Base-by-base conservation (phyloP, 352 stramenopile genomes). In the Globisporangium canariense region DNA sequence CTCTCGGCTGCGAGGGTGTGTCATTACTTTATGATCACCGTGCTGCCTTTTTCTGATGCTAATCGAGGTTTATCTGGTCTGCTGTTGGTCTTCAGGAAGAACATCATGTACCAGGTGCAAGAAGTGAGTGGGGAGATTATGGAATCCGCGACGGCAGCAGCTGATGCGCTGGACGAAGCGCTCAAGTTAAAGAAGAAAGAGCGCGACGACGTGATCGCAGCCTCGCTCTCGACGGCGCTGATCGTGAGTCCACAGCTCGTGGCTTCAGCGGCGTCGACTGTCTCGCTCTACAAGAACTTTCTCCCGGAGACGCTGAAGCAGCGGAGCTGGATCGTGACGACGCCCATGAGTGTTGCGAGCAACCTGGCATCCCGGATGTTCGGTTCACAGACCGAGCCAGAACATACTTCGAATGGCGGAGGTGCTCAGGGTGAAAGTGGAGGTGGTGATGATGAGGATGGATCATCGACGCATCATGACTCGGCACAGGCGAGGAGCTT, bases 91-190 rank as follows among this genome's bases (percentile, higher is more conserved):
- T 47, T 10, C 58, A 91, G 86, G 20, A 94, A 94, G 50, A 91
- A 88, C 34, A 66, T 94, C 28, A 56, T 86, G 58, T 94, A 92
- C 59, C 81, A 93, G 64, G 74, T 79, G 16, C 83, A 94, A 72
- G 75, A 88, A 7, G 76, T 94, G 14, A 80, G 74, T 41, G 73
- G 52, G 14, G 79, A 68, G 43, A 88, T 92, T 41, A 90, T 94
- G 83, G 75, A 89, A 10, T 92, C 86, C 7, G 86, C 86, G 7
- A 69, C 73, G 18, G 70, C 78, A 5, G 86, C 86, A 6, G 86
- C 86, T 8, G 86, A 92, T 65, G 83, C 86, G 6, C 70, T 91
- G 5, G 79, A 91, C 58, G 81, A 91, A 65, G 85, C 81, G 18
- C 66, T 89, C 11, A 71, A 83, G 47, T 74, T 74, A 10, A 79